These are phyloP conservation scores for Nicotiana noctiflora DNA, from an alignment of 257 asterid species.

Conservation along the genomic window DNA sequence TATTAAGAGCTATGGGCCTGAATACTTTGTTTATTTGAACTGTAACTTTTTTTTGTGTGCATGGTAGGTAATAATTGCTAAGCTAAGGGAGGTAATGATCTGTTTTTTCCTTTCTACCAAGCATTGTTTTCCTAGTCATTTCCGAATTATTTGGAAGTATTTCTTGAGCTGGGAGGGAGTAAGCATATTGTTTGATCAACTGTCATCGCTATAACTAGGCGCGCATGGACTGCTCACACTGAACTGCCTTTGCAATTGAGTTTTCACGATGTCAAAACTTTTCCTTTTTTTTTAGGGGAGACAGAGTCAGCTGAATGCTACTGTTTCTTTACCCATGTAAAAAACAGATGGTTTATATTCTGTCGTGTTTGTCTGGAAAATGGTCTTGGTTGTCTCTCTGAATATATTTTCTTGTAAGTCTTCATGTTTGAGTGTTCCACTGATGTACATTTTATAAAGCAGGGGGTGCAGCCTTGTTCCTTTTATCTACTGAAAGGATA, in stretches of 20 bases:
- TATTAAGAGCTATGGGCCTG: neutral
- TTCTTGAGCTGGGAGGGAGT: neutral
- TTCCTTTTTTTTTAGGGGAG: neutral
- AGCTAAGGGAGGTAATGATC: neutral
- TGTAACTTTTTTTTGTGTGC: neutral
- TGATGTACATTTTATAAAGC: conserved; percentile 10
- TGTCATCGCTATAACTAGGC: neutral
- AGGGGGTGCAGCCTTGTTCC: conserved; percentile 85
- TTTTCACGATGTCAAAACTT: neutral
- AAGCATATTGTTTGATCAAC: neutral
- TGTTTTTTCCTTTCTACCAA: neutral
- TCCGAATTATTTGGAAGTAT: neutral
- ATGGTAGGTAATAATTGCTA: neutral
- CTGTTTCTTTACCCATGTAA: neutral
- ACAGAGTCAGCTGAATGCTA: neutral
- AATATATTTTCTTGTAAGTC: neutral
- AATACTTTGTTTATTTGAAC: neutral
- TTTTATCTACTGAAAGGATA: conserved; percentile 70
- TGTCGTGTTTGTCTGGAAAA: neutral
- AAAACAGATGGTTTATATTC: neutral
- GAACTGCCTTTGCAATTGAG: neutral
- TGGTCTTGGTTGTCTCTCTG: neutral
- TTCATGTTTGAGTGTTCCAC: neutral
- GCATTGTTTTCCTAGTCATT: neutral
- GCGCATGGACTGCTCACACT: neutral